Base-by-base conservation (phyloP, 106 monocot genomes). In the Phalaenopsis aphrodite region DNA sequence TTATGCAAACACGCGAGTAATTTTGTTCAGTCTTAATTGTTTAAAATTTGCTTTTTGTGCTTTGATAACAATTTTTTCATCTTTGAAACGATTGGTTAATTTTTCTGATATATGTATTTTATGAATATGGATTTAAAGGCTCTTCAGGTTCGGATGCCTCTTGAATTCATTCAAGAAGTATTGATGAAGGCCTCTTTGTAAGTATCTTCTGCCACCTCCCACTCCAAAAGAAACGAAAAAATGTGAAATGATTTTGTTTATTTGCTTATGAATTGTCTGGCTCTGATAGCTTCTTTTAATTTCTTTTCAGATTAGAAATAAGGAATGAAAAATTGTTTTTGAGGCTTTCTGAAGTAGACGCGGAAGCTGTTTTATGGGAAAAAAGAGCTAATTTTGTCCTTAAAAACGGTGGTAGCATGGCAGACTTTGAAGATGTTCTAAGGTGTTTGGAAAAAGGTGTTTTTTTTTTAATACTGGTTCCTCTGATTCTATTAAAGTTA, bases 291-390 rank as follows among this genome's bases (percentile, higher is more conserved):
- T 75, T 76, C 8, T 8, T 55, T 46, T 42, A 56, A 43, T 80
- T 72, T 17, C 42, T 58, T 84, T 42, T 36, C 83, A 92, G 92
- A 76, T 84, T 88, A 71, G 67, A 76, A 56, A 86, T 92, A 72
- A 77, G 85, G 55, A 82, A 85, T 55, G 92, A 92, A 77, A 79
- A 77, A 10, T 79, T 83, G 74, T 92, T 92, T 67, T 10, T 86
- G 65, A 79, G 88, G 24, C 78, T 92, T 41, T 84, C 75, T 23
- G 16, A 48, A 81, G 65, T 86, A 14, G 67, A 85, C 17, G 19
- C 21, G 81, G 81, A 58, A 49, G 90, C 89, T 77, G 78, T 55
- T 66, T 83, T 80, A 68, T 93, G 93, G 93, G 93, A 88, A 85
- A 87, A 88, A 61, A 87, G 79, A 80, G 93, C 90, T 58, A 85